Percentiles rank a stretch among this genome's conserved stretches.
Conservation (phyloP, 306 rosid genomes). For the Gynostemma pentaphyllum region DNA sequence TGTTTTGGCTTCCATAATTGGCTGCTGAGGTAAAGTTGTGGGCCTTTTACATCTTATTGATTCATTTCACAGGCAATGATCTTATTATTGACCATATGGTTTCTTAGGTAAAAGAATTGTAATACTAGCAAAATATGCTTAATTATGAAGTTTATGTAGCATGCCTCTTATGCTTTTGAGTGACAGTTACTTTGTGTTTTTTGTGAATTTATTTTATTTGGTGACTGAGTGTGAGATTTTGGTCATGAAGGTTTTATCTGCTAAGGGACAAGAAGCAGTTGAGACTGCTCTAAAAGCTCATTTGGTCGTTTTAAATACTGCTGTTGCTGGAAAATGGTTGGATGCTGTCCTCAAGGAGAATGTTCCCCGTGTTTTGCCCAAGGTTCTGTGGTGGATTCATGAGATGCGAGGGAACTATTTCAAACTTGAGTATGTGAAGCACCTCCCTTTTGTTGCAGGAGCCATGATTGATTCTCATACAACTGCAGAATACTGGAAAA, state of each 20-base stretch:
- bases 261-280: constrained; percentile 64
- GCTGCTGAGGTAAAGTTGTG: background rate
- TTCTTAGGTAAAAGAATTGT: background rate
- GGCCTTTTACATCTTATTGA: background rate
- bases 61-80: background rate
- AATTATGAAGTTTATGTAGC: background rate
- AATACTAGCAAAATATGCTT: background rate
- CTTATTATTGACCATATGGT: background rate
- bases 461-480: constrained; percentile 94
- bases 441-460: constrained; percentile 98
- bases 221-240: constrained; percentile 13
- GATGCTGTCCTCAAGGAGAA: constrained; percentile 77
- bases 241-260: constrained; percentile 47
- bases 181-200: background rate
- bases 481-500: constrained; percentile 87
- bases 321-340: constrained; percentile 98
- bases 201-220: background rate
- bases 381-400: constrained; percentile 99
- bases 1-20: constrained; percentile 1
- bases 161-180: background rate
- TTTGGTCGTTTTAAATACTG: constrained; percentile 82
- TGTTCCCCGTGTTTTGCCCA: constrained; percentile 65
- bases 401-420: constrained; percentile 98
- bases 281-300: constrained; percentile 74
- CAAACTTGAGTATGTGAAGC: constrained; percentile 94